phyloP scores from a whole-genome alignment of 179 eudicot species.

The Heliamphora pulchella region DNA sequence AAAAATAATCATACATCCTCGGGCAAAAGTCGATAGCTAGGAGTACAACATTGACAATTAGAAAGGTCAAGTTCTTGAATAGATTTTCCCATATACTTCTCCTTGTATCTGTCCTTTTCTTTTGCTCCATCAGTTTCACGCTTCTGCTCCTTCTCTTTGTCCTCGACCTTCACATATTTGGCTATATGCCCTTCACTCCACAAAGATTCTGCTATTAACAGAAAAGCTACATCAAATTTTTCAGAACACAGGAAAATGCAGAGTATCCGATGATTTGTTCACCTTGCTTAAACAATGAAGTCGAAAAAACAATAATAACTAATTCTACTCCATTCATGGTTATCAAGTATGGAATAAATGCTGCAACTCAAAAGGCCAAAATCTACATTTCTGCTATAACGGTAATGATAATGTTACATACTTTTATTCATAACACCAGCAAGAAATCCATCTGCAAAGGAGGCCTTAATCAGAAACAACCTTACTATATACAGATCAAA shows the following conservation, averaged over 20 bases:
- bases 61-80: conserved; percentile 99
- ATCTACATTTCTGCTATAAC: no score
- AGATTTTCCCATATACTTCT: conserved; percentile 64
- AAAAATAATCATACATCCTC: conserved; percentile 48
- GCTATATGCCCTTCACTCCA: conserved; percentile 46
- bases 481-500: not conserved
- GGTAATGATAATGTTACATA: conserved; percentile 22
- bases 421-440: conserved; percentile 57
- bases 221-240: conserved; percentile 10
- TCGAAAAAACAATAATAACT: not conserved
- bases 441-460: conserved; percentile 61
- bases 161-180: conserved; percentile 47
- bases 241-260: not conserved
- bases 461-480: conserved; percentile 13
- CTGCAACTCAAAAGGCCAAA: not conserved
- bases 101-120: conserved; percentile 51
- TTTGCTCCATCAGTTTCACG: conserved; percentile 49
- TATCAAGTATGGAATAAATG: not conserved
- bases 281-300: not conserved
- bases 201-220: conserved; percentile 44
- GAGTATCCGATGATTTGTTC: not conserved
- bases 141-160: conserved; percentile 34
- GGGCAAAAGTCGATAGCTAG: conserved; percentile 92
- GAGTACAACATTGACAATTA: conserved; percentile 80
- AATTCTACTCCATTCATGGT: not conserved